These are phyloP conservation scores for Rubia yunnanensis DNA, from an alignment of 257 asterid species.

Conservation along the genomic window DNA sequence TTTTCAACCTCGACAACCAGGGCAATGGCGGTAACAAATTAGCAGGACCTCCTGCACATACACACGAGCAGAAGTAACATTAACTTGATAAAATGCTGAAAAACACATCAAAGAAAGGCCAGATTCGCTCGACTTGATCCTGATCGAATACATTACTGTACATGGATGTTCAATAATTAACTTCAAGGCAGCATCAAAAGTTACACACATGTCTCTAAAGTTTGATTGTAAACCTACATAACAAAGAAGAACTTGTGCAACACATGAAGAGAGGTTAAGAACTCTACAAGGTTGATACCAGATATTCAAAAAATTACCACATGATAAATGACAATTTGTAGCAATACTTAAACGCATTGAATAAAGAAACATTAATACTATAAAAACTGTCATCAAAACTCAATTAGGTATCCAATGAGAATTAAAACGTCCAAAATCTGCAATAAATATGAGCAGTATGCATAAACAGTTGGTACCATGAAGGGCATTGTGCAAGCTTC, in stretches of 20 bases:
- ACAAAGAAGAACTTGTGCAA: no score
- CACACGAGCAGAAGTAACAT: background rate
- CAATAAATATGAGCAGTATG: background rate
- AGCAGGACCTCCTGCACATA: slow-evolving; percentile 55
- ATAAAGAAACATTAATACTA: background rate
- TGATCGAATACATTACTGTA: background rate
- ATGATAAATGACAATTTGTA: background rate
- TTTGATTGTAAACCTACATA: background rate
- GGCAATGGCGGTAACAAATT: slow-evolving; percentile 46
- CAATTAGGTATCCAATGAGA: background rate
- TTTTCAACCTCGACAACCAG: slow-evolving; percentile 62
- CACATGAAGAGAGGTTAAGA: background rate
- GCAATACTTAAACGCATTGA: background rate
- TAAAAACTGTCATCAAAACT: no score
- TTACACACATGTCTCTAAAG: background rate
- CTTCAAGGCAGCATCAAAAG: no score
- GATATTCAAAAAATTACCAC: background rate
- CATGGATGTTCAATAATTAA: background rate
- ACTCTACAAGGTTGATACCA: background rate
- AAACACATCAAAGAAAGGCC: background rate
- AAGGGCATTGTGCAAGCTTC: slow-evolving; percentile 68
- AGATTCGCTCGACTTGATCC: no score
- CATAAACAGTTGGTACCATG: slow-evolving; percentile 47
- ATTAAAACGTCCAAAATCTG: background rate
- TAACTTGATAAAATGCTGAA: background rate